Base-by-base conservation (phyloP, 306 rosid species). In the Senna tora region DNA sequence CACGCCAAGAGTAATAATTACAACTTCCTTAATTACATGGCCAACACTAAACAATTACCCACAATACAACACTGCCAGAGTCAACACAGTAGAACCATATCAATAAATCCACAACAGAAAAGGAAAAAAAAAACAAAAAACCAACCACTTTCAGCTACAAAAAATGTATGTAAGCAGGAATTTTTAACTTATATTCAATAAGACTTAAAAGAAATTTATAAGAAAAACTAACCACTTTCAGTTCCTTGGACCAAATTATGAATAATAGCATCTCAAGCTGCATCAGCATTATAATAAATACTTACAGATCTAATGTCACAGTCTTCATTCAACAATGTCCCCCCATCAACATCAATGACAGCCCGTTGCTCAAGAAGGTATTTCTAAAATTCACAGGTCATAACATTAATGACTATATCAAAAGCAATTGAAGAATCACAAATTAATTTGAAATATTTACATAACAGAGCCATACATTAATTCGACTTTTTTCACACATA, bases 281-380 rank as follows among this genome's bases (percentile, higher is more conserved):
- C 30, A 81, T 19, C 11, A 58, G 30, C 71, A 61, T 59, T 56
- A 71, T 65, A 50, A 64, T 65, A 52, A 54, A 76, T 52, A 82
- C 98, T 86, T 82, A 94, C 98, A 69, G 97, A 89, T 94, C 97
- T 87, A 51, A 89, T 76, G 84, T 94, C 96, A 34, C 63, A 86
- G 82, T 94, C 98, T 85, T 94, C 98, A 68, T 94, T 94, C 62
- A 94, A 78, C 77, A 86, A 82, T 72, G 86, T 86, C 47, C 97
- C 94, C 70, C 94, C 95, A 86, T 94, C 96, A 75, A 83, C 90
- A 82, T 94, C 88, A 32, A 82, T 38, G 25, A 79, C 83, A 14
- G 98, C 97, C 76, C 90, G 84, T 83, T 87, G 87, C 85, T 89
- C 95, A 66, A 94, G 92, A 80, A 91, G 96, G 76, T 91, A 94